phyloP scores from a whole-genome alignment of 2,329 filamentous ascomycete genomes.

The Xylaria digitata region DNA sequence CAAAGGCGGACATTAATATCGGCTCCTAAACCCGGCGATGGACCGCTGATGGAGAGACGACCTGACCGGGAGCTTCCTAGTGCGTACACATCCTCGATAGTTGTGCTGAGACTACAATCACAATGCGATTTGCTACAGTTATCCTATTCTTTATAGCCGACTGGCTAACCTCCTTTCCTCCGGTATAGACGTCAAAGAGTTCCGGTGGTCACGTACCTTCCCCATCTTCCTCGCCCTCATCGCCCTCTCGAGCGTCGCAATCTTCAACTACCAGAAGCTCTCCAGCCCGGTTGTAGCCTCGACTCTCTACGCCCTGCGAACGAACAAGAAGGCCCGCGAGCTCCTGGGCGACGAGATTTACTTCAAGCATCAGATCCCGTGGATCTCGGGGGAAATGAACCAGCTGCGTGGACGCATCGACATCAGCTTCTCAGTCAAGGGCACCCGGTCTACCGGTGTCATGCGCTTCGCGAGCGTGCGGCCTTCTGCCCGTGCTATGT shows the following conservation, averaged over 20 bases:
- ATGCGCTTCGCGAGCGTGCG: conserved; percentile 86
- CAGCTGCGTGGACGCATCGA: conserved; percentile 92
- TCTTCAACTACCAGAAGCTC: conserved; percentile 99
- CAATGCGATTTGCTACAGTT: not conserved
- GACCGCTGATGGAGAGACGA: conserved; percentile 72
- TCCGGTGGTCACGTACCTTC: conserved; percentile 77
- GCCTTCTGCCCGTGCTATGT: conserved; percentile 69
- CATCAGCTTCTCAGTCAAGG: conserved; percentile 87
- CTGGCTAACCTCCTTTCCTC: not conserved
- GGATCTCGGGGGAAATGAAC: conserved; percentile 89
- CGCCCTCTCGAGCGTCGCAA: conserved; percentile 77
- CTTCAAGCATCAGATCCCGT: conserved; percentile 81
- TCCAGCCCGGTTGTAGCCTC: conserved; percentile 88
- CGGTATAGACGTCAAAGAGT: conserved; percentile 57
- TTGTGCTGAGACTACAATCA: not conserved
- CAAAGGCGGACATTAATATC: conserved; percentile 62
- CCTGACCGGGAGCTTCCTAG: conserved; percentile 75
- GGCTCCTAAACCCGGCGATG: conserved; percentile 69
- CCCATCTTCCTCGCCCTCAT: conserved; percentile 84
- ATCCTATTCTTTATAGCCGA: not conserved
- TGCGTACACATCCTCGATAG: conserved; percentile 49
- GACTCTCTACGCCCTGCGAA: conserved; percentile 91
- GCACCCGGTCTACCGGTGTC: conserved; percentile 74
- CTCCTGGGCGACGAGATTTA: conserved; percentile 88
- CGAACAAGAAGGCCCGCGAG: conserved; percentile 77